A percentile compares a stretch with the other conserved stretches of the same genome.
Conservation (phyloP, 305 asterid species). For the Fraxinus ornus region DNA sequence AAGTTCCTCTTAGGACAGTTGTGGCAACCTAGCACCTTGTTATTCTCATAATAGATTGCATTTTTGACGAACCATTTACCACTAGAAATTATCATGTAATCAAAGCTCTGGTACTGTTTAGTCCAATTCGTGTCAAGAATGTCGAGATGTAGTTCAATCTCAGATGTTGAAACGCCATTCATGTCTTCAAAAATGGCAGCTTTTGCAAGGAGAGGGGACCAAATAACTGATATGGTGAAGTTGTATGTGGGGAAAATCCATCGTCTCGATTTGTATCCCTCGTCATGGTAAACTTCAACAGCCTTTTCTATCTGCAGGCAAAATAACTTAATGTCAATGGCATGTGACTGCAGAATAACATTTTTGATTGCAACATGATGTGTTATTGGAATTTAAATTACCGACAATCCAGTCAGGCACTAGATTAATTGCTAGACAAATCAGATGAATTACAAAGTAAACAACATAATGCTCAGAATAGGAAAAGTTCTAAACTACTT, state of each 20-base stretch:
- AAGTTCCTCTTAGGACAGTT: conserved; percentile 57
- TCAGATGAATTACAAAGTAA: not conserved
- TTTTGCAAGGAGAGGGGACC: conserved; percentile 88
- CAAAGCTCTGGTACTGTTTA: conserved; percentile 39
- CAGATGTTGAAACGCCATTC: conserved; percentile 55
- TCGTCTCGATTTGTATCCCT: conserved; percentile 43
- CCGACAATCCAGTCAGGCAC: not conserved
- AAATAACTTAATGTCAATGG: not conserved
- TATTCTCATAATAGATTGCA: conserved; percentile 60
- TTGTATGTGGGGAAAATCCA: conserved; percentile 79
- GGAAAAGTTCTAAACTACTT: not conserved
- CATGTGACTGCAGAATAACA: not conserved
- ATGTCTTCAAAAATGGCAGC: conserved; percentile 59
- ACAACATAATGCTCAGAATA: not conserved
- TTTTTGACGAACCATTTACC: conserved; percentile 75
- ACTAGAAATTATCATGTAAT: conserved; percentile 59
- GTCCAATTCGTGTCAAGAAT: conserved; percentile 69
- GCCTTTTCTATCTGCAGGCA: conserved; percentile 56
- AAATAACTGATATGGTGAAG: conserved; percentile 56
- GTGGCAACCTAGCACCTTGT: conserved; percentile 62
- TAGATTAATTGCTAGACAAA: not conserved
- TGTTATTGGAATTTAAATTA: not conserved
- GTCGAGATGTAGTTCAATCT: conserved; percentile 70
- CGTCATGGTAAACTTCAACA: conserved; percentile 59
- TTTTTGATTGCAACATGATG: not conserved